Evolutionary conservation across 768 basidiomycete genomes (phyloP), one percentile per base, ranked within the genome.

Genomic region (Phylloporus sp.): DNA sequence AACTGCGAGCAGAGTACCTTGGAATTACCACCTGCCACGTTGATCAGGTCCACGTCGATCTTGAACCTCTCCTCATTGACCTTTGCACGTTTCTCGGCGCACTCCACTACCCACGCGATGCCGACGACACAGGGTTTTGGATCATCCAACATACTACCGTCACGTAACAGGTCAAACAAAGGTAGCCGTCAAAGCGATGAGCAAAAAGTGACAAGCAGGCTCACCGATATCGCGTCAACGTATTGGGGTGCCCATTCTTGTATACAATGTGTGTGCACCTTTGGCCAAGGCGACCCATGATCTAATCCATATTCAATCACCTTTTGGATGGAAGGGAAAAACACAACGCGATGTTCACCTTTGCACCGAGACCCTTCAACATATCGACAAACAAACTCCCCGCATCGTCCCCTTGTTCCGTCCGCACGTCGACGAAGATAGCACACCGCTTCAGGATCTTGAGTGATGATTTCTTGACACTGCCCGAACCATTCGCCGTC

Each of bases 71-170:
- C 63, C 60, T 90, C 90, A 20, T 84, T 86, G 4, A 86, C 78
- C 36, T 67, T 76, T 31, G 64, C 64, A 36, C 76, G 73, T 52
- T 81, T 78, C 56, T 92, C 90, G 2, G 77, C 84, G 54, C 90
- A 94, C 58, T 89, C 82, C 3, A 92, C 86, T 5, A 94, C 86
- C 91, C 91, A 93, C 15, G 80, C 84, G 54, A 92, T 88, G 8
- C 89, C 86, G 14, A 95, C 85, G 14, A 90, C 81, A 21, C 69
- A 54, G 1, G 91, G 91, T 58, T 83, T 76, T 58, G 63, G 86
- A 32, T 89, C 82, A 36, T 79, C 70, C 20, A 88, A 68, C 38
- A 80, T 60, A 42, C 86, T 87, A 27, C 9, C 13, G 4, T 21
- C 32, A 18, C 20, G 14, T 6, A 42, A 35, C 2, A 32, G 26